Percentiles rank a stretch among this genome's conserved stretches.
These are phyloP conservation scores for Graphium sp. DNA, from an alignment of 2,329 filamentous ascomycete genomes.

Conservation along the genomic window DNA sequence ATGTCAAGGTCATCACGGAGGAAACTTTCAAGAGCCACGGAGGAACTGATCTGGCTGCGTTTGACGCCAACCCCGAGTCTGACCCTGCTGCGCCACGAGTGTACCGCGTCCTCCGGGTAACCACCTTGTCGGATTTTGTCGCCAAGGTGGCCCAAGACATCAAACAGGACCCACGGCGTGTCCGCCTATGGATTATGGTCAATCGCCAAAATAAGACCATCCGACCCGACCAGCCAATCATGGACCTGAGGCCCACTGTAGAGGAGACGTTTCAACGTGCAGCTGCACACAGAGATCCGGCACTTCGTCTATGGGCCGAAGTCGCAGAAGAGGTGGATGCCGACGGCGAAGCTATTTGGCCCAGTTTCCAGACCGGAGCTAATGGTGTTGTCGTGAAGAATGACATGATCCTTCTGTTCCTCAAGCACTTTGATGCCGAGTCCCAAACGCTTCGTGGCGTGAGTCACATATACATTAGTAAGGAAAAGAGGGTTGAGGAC, in stretches of 20 bases:
- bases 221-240: constrained; percentile 74
- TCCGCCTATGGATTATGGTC: constrained; percentile 93
- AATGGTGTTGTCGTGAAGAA: constrained; percentile 40
- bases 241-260: constrained; percentile 58
- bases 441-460: constrained; percentile 60
- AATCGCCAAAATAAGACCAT: constrained; percentile 96
- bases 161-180: constrained; percentile 45
- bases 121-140: constrained; percentile 61
- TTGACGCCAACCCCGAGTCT: constrained; percentile 45
- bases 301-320: constrained; percentile 79
- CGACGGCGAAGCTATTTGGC: constrained; percentile 59
- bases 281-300: constrained; percentile 45
- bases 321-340: constrained; percentile 47
- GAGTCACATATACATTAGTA: constrained; percentile 74
- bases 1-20: constrained; percentile 65
- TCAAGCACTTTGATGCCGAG: constrained; percentile 80
- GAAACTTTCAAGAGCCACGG: constrained; percentile 67
- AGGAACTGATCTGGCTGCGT: constrained; percentile 65
- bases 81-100: constrained; percentile 54
- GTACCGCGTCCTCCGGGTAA: constrained; percentile 60
- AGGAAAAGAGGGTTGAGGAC: constrained; percentile 76
- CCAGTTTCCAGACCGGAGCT: constrained; percentile 38
- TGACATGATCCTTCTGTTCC: constrained; percentile 63
- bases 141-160: constrained; percentile 54
- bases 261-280: constrained; percentile 47